Percentiles rank a stretch among this genome's conserved stretches.
These are phyloP conservation scores for Erigeron canadensis DNA, from an alignment of 129 eudicot genomes.

Conservation along the genomic window DNA sequence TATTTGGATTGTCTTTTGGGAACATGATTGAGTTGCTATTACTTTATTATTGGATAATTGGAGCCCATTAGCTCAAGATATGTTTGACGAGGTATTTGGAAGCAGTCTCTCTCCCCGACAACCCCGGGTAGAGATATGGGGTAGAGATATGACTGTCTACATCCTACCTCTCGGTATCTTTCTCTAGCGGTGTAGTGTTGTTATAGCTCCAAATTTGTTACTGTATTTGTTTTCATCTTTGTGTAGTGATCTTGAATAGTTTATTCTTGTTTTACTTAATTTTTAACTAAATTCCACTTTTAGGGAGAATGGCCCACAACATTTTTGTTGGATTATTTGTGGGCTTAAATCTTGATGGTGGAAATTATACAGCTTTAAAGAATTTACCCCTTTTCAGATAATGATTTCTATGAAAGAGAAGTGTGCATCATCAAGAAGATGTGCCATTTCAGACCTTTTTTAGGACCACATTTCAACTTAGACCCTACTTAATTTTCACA, in stretches of 20 bases:
- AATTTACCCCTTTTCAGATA: constrained; percentile 64
- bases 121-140: too few relatives aligned
- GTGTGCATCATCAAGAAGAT: constrained; percentile 84
- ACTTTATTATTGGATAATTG: constrained; percentile 28
- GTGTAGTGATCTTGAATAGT: constrained; percentile 13
- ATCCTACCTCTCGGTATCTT: too few relatives aligned
- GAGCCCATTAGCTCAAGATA: constrained; percentile 19
- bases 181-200: too few relatives aligned
- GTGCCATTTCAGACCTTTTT: constrained; percentile 46
- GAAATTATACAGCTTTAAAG: constrained; percentile 55
- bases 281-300: neutral
- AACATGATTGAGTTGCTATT: constrained; percentile 32
- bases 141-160: too few relatives aligned
- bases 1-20: constrained; percentile 14
- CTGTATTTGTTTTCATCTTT: constrained; percentile 37
- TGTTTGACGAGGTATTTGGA: neutral
- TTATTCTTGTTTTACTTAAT: neutral
- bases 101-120: too few relatives aligned
- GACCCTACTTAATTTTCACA: constrained; percentile 25
- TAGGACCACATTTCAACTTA: constrained; percentile 56
- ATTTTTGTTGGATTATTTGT: constrained; percentile 32
- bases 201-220: constrained; percentile 35
- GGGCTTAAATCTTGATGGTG: constrained; percentile 43
- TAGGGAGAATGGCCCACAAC: constrained; percentile 24
- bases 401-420: constrained; percentile 84